These are phyloP conservation scores for Ricinus communis DNA, from an alignment of 345 rosid species.

Conservation along the genomic window DNA sequence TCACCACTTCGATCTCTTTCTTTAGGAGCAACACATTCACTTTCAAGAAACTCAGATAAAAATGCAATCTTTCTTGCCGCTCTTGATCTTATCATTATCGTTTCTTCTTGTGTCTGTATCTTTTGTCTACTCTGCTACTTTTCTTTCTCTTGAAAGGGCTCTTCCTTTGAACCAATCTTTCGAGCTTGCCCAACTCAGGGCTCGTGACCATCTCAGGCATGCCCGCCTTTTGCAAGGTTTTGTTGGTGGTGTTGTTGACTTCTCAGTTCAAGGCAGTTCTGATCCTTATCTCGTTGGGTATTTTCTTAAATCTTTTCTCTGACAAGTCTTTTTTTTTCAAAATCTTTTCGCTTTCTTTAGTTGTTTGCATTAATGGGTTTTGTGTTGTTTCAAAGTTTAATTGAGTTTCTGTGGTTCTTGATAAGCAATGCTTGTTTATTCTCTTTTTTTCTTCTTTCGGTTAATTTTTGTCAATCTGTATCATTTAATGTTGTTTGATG, in stretches of 20 bases:
- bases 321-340: not conserved
- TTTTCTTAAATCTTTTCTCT: conserved; percentile 6
- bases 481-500: conserved; percentile 4
- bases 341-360: conserved; percentile 1
- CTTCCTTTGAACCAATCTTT: conserved; percentile 56
- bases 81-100: conserved; percentile 24
- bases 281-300: conserved; percentile 91
- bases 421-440: not conserved
- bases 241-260: conserved; percentile 59
- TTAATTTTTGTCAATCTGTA: no score
- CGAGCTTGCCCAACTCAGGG: conserved; percentile 51
- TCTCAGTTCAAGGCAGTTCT: conserved; percentile 73
- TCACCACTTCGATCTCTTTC: conserved; percentile 18
- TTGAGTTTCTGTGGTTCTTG: not conserved
- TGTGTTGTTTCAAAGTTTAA: not conserved
- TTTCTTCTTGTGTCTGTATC: conserved; percentile 26
- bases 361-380: conserved; percentile 4
- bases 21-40: not conserved
- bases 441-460: not conserved
- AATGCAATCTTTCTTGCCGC: conserved; percentile 32
- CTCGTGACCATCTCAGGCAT: conserved; percentile 72
- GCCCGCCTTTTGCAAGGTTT: conserved; percentile 61
- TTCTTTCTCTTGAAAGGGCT: conserved; percentile 66
- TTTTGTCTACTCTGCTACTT: conserved; percentile 33
- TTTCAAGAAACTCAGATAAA: conserved; percentile 6